phyloP scores from a whole-genome alignment of 441 rosid species.

The Capsella rubella region DNA sequence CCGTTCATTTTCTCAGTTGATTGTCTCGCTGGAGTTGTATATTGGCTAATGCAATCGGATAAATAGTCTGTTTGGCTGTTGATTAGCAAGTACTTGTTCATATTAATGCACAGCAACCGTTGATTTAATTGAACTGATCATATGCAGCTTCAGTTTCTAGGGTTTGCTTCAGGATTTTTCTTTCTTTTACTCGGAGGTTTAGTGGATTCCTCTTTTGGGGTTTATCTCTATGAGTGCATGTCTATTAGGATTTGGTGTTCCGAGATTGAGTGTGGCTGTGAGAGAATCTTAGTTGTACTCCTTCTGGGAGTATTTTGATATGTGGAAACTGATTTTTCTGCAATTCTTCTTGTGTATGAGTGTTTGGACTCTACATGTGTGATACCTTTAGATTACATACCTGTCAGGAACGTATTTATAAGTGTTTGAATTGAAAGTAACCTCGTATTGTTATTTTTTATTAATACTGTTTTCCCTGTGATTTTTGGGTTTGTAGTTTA shows the following conservation, averaged over 20 bases:
- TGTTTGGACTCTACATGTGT: slow-evolving; percentile 5
- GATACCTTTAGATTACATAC: slow-evolving; percentile 20
- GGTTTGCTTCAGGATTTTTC: slow-evolving; percentile 33
- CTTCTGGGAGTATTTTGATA: slow-evolving; percentile 2
- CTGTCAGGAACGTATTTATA: neutral
- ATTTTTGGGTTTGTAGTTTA: slow-evolving; percentile 50
- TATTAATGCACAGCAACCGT: neutral
- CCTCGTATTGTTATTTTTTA: neutral
- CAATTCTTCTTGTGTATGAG: neutral
- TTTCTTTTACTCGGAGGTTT: slow-evolving; percentile 33
- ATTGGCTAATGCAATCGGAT: slow-evolving; percentile 41
- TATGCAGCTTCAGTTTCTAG: slow-evolving; percentile 38
- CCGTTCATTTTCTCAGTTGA: slow-evolving; percentile 18
- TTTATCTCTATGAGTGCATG: slow-evolving; percentile 37
- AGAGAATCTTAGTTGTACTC: neutral
- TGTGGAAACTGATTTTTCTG: neutral
- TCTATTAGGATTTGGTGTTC: neutral
- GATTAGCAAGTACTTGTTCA: neutral
- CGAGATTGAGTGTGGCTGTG: neutral
- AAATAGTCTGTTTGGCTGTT: neutral
- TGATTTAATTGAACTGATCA: slow-evolving; percentile 30
- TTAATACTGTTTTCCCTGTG: neutral
- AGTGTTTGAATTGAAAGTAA: neutral
- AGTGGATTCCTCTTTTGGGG: slow-evolving; percentile 30
- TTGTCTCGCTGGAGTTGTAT: slow-evolving; percentile 22